Conservation (phyloP, 2,329 filamentous ascomycete genomes). For the Penicillium crustosum region DNA sequence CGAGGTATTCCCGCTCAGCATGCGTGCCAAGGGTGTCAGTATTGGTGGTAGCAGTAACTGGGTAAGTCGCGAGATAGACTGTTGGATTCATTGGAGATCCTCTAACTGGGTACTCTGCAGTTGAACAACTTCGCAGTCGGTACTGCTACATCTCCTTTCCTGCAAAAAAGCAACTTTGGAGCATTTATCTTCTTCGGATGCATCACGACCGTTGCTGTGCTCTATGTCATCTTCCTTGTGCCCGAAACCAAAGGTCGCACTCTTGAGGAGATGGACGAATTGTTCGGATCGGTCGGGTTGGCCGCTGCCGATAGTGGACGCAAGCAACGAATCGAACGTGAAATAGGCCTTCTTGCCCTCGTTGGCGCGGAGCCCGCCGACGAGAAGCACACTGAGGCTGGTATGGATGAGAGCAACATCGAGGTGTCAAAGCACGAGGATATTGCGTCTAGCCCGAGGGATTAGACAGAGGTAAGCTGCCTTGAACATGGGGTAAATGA, state of each 20-base stretch:
- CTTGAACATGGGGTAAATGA: neutral
- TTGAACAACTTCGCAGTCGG: constrained; percentile 64
- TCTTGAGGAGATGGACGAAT: constrained; percentile 42
- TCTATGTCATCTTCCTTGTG: constrained; percentile 32
- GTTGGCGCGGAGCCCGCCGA: constrained; percentile 25
- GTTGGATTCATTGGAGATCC: neutral
- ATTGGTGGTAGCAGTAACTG: constrained; percentile 38
- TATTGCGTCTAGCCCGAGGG: neutral
- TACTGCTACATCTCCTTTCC: constrained; percentile 68
- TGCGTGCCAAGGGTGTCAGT: constrained; percentile 58
- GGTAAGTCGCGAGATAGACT: constrained; percentile 21
- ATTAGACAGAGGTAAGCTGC: neutral
- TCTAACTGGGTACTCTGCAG: constrained; percentile 27
- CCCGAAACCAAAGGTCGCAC: constrained; percentile 41
- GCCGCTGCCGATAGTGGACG: constrained; percentile 29
- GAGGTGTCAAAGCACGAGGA: constrained; percentile 11
- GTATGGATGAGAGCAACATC: constrained; percentile 5
- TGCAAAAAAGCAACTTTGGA: constrained; percentile 63
- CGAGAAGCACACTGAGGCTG: constrained; percentile 11
- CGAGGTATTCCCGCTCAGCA: constrained; percentile 71
- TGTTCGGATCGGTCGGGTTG: constrained; percentile 37
- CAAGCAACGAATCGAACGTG: constrained; percentile 31
- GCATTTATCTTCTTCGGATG: constrained; percentile 71
- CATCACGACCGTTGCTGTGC: constrained; percentile 28
- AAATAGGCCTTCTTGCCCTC: constrained; percentile 32